These are phyloP conservation scores for Cinnamomum chago DNA, from an alignment of 164 flowering plant genomes.

Conservation along the genomic window DNA sequence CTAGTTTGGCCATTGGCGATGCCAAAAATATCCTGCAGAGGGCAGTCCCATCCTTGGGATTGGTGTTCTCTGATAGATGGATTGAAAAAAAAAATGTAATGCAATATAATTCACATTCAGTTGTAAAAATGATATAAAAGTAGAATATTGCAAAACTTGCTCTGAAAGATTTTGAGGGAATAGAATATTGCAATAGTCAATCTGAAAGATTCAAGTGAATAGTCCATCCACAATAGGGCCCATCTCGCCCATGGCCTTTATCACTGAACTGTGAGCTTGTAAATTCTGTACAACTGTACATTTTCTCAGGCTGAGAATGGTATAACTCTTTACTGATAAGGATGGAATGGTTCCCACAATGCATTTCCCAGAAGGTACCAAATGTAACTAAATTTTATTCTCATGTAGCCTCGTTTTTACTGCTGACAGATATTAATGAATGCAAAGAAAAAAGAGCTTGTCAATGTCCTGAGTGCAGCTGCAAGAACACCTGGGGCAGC, in stretches of 20 bases:
- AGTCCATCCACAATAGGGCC: background rate
- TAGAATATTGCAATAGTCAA: background rate
- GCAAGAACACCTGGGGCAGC: conserved; percentile 88
- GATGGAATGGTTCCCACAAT: no score
- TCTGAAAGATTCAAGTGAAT: background rate
- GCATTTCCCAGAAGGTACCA: background rate
- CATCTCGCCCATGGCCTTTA: background rate
- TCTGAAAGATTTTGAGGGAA: background rate
- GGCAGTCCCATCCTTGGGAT: background rate
- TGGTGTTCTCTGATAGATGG: background rate
- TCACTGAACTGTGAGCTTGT: background rate
- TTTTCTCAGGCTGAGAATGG: background rate
- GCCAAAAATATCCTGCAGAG: background rate
- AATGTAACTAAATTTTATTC: background rate
- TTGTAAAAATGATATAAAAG: background rate
- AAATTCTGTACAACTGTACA: background rate
- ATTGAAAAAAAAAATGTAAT: no score
- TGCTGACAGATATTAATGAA: conserved; percentile 69
- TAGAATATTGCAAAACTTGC: background rate
- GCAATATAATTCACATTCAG: background rate
- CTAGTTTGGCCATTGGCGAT: background rate
- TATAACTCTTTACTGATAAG: no score
- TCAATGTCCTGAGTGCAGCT: conserved; percentile 81
- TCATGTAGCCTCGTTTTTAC: conserved; percentile 1
- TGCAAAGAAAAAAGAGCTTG: conserved; percentile 86